Base-by-base conservation (phyloP, 2,329 filamentous ascomycete genomes). In the Fusarium protoensiforme region DNA sequence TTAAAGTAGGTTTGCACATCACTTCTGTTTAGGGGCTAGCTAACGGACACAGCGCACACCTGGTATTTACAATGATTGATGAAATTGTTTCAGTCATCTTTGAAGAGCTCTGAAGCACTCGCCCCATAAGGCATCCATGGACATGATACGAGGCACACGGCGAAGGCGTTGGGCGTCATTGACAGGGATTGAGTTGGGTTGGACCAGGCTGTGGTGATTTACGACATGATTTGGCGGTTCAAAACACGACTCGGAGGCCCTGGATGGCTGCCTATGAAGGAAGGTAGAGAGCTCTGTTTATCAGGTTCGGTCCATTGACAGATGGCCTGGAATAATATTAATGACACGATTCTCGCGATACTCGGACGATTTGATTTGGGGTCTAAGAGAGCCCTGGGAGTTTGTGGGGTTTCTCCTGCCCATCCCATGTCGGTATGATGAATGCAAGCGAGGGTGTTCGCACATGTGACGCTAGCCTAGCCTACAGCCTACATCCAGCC, bases 41-140 rank as follows among this genome's bases (percentile, higher is more conserved):
- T 74, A 67, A 77, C 66, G n/a, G 29, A 31, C 13, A 48, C 72
- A 91, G 89, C 81, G 87, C 91, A 56, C 92, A 94, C 81, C 81
- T 94, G 56, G 87, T 89, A 20, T 94, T 93, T 80, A 93, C 91
- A 3, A 87, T 94, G 65, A 80, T 94, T 69, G 92, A 94, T 80
- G 92, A 94, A 82, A 81, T 94, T 61, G 83, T 94, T 36, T 85
- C 89, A 61, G 86, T 92, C 33, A 80, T 94, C 63, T 94, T 94
- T 82, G 87, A 83, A 16, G 84, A 87, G 74, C 57, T 59, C 51
- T 80, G 69, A 64, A 58, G 61, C 43, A 11, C 65, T 61, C 29
- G 62, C 60, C 57, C 65, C 41, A 75, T 53, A 56, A 68, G 64
- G 60, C 65, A 73, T 56, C 51, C 65, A 73, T 24, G 31, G 51